Evolutionary conservation across 305 asterid genomes (phyloP).

Genomic region (Fraxinus velutina): DNA sequence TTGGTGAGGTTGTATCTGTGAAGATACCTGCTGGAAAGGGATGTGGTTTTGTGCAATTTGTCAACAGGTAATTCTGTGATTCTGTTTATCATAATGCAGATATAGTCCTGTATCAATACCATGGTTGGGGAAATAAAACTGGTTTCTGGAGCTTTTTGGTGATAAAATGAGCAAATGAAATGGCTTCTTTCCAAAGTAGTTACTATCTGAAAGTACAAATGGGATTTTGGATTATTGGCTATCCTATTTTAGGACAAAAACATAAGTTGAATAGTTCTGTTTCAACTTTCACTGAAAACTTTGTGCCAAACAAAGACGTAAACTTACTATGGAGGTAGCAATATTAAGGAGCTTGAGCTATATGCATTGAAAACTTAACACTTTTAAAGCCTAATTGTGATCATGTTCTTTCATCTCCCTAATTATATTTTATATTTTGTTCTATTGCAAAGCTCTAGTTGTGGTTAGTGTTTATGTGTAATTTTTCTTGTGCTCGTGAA

Average conservation of each 20-base stretch:
- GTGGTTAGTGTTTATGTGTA: not conserved
- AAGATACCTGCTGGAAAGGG: slow-evolving; percentile 95
- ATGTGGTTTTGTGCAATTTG: slow-evolving; percentile 91
- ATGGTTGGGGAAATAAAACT: not conserved
- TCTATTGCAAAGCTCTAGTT: not conserved
- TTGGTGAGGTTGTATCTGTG: slow-evolving; percentile 81
- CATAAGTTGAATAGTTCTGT: not conserved
- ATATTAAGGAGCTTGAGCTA: not conserved
- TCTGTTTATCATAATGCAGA: not conserved
- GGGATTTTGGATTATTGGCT: not conserved
- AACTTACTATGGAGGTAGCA: not conserved
- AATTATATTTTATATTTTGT: not conserved
- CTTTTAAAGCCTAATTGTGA: not conserved
- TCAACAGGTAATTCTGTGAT: slow-evolving; percentile 54
- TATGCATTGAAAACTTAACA: not conserved
- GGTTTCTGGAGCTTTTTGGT: not conserved
- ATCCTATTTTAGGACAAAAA: not conserved
- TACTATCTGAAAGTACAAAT: not conserved
- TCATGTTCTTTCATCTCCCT: not conserved
- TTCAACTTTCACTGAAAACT: not conserved
- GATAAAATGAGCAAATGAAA: not conserved
- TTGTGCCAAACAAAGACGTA: not conserved
- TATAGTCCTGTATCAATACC: not conserved
- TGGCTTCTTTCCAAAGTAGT: not conserved
- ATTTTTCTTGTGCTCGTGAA: not conserved